Percentiles rank a stretch among this genome's conserved stretches.
phyloP scores from a whole-genome alignment of 192 early-diverging fungal species.

The Umbelopsis ramanniana region DNA sequence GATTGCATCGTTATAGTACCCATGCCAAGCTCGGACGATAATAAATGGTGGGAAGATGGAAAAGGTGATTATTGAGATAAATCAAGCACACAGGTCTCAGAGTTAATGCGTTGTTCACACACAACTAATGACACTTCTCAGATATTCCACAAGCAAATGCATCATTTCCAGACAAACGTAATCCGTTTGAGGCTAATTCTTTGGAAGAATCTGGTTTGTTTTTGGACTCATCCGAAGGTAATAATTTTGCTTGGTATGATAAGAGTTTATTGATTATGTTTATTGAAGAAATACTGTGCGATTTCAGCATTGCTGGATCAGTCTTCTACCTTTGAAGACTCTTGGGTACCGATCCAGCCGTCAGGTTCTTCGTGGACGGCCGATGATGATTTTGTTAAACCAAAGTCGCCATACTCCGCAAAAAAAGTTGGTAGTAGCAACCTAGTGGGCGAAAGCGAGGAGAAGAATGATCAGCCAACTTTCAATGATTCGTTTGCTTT shows the following conservation, averaged over 20 bases:
- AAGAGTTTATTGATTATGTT: not conserved
- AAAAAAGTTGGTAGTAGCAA: not conserved
- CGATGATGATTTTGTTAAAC: not conserved
- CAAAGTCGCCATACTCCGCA: not conserved
- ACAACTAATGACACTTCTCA: not conserved
- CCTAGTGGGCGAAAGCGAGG: not conserved
- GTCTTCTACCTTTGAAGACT: slow-evolving; percentile 6
- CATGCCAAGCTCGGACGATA: slow-evolving; percentile 53
- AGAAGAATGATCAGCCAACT: slow-evolving; percentile 21
- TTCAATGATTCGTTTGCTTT: slow-evolving; percentile 45
- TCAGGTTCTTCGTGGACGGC: not conserved
- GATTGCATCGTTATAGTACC: slow-evolving; percentile 38
- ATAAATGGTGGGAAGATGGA: slow-evolving; percentile 61
- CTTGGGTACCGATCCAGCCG: not conserved
- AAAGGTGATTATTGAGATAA: slow-evolving; percentile 18
- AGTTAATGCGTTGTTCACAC: not conserved
- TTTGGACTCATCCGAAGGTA: slow-evolving; percentile 27
- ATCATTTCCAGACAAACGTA: slow-evolving; percentile 16
- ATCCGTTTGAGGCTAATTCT: slow-evolving; percentile 20
- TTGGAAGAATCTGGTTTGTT: slow-evolving; percentile 11
- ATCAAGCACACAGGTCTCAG: not conserved
- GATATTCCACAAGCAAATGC: slow-evolving; percentile 14
- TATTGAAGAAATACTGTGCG: not conserved
- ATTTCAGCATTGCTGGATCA: slow-evolving; percentile 27
- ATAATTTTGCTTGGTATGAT: slow-evolving; percentile 1